These are phyloP conservation scores for Chlorella sorokiniana DNA, from an alignment of 139 green algal species.

Conservation along the genomic window DNA sequence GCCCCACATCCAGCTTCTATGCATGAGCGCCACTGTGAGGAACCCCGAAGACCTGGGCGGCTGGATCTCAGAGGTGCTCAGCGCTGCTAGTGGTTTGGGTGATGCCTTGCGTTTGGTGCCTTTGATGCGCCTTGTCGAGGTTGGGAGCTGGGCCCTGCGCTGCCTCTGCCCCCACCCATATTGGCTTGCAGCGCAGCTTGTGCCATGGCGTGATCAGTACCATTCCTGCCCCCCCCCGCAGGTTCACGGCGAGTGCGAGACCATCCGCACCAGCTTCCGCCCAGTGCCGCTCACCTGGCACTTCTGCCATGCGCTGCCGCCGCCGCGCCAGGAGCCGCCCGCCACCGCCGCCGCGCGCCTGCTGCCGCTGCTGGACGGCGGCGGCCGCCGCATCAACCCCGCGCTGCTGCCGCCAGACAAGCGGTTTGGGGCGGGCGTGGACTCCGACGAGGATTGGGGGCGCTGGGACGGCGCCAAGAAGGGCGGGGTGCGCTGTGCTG, in stretches of 20 bases:
- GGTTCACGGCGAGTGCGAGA: constrained; percentile 75
- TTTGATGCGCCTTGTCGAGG: not conserved
- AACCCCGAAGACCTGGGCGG: constrained; percentile 92
- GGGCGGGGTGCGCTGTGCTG: constrained; percentile 4
- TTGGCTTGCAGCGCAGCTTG: too few relatives aligned
- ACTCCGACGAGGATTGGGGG: constrained; percentile 34
- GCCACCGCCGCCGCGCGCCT: constrained; percentile 30
- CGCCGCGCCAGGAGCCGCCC: constrained; percentile 1
- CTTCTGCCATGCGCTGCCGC: constrained; percentile 63
- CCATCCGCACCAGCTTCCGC: constrained; percentile 80
- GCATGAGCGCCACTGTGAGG: constrained; percentile 93
- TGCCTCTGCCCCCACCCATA: too few relatives aligned
- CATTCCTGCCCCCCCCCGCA: constrained; percentile 25
- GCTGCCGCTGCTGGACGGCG: constrained; percentile 55
- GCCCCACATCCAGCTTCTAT: constrained; percentile 83
- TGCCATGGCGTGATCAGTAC: too few relatives aligned
- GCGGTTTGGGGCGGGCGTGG: not conserved
- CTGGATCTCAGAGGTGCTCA: constrained; percentile 87
- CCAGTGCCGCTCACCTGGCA: constrained; percentile 95
- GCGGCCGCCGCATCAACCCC: constrained; percentile 51
- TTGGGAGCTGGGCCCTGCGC: not conserved
- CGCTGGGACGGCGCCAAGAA: constrained; percentile 8
- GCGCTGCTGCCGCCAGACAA: constrained; percentile 38
- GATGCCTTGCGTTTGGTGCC: not conserved
- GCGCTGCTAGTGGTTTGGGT: too few relatives aligned